Base-by-base conservation (phyloP, 352 stramenopile genomes). In the Elongisporangium prolatum region DNA sequence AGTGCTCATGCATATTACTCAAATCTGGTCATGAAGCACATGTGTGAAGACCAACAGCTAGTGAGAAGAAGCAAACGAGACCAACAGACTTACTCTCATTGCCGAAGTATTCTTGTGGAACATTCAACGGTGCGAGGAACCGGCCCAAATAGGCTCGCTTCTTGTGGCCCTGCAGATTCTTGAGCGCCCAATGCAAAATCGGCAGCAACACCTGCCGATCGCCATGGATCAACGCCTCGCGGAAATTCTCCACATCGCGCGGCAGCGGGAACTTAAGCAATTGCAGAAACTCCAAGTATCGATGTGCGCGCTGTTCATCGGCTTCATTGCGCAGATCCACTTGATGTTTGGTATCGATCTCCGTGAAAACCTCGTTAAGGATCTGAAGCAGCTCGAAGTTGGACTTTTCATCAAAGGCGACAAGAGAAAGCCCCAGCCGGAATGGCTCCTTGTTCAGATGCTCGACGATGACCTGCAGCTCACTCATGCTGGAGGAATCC, bases 371-470 rank as follows among this genome's bases (percentile, higher is more conserved):
- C 61, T 98, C 88, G 64, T 97, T 96, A 9, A 98, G 79, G 48
- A 97, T 83, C 72, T 98, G 89, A 10, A 98, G 78, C 50, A 98
- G 70, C 61, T 98, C 93, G 48, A 95, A 92, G 63, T 88, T 91
- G 59, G 80, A 86, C 63, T 98, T 97, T 71, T 98, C 92, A 56
- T 98, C 95, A 58, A 98, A 98, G 47, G 93, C 91, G 50, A 96
- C 87, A 57, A 97, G 72, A 22, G 82, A 92, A 56, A 97, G 73
- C 8, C 91, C 85, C 22, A 96, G 80, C 10, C 80, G 84, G 76
- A 98, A 98, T 8, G 91, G 90, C 59, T 93, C 81, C 65, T 97
- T 91, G 72, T 98, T 98, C 58, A 98, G 83, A 63, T 93, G 78
- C 73, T 96, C 85, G 38, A 98, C 92, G 70, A 98, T 98, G 56